A percentile compares a stretch with the other conserved stretches of the same genome.
Evolutionary conservation across 768 basidiomycete genomes (phyloP).

Genomic region (Pleurotus salmoneostramineus): DNA sequence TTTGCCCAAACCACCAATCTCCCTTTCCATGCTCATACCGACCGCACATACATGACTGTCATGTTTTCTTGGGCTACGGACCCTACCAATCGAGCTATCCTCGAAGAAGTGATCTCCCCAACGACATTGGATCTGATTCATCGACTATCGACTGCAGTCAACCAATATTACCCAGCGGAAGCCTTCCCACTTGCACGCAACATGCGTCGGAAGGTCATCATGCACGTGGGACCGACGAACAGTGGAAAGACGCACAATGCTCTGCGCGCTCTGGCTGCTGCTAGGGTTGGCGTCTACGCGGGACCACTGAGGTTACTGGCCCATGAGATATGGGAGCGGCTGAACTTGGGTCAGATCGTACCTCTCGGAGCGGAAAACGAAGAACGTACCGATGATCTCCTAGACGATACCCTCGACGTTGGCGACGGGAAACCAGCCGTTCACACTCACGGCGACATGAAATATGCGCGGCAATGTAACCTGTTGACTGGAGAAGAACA

Average conservation of each 20-base stretch:
- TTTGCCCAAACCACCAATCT: constrained; percentile 32
- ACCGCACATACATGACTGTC: constrained; percentile 46
- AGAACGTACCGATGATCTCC: constrained; percentile 25
- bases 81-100: constrained; percentile 19
- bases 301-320: constrained; percentile 92
- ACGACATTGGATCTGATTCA: constrained; percentile 34
- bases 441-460: constrained; percentile 34
- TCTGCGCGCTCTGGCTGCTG: constrained; percentile 79
- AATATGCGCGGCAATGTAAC: constrained; percentile 68
- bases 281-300: constrained; percentile 75
- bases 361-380: constrained; percentile 55
- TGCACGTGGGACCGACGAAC: constrained; percentile 98
- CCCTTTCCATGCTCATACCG: constrained; percentile 25
- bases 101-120: constrained; percentile 22
- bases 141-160: constrained; percentile 30
- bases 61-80: constrained; percentile 55
- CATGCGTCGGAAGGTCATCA: constrained; percentile 72
- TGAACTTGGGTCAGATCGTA: constrained; percentile 87
- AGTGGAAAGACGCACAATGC: constrained; percentile 97
- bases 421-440: constrained; percentile 17
- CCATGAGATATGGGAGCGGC: constrained; percentile 88
- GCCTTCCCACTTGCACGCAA: constrained; percentile 48
- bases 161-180: constrained; percentile 46
- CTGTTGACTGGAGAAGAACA: constrained; percentile 91
- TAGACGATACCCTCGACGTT: constrained; percentile 14